Conservation (phyloP, 805 yeast species). For the Saturnispora quitensis region DNA sequence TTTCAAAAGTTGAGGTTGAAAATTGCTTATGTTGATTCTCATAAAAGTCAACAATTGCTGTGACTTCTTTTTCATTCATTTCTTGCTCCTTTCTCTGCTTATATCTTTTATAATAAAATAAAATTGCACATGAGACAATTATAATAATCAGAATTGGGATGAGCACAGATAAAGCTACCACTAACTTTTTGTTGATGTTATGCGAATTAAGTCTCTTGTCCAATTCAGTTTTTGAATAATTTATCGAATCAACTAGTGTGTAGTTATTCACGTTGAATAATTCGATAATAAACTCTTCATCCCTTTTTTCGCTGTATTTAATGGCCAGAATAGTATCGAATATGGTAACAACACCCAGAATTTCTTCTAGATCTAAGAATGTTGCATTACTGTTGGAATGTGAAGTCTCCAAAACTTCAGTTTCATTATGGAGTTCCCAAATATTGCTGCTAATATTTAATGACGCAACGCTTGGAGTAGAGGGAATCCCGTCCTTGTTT, state of each 20-base stretch:
- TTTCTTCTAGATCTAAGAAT: constrained; percentile 20
- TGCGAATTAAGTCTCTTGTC: constrained; percentile 4
- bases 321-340: constrained; percentile 43
- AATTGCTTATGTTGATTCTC: constrained; percentile 17
- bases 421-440: constrained; percentile 37
- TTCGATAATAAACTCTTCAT: constrained; percentile 27
- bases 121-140: constrained; percentile 24
- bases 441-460: constrained; percentile 31
- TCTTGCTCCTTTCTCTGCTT: constrained; percentile 20
- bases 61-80: constrained; percentile 23
- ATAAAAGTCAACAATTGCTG: constrained; percentile 27
- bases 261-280: constrained; percentile 35
- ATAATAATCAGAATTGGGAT: constrained; percentile 34
- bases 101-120: constrained; percentile 24
- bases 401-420: constrained; percentile 18
- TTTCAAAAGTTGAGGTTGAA: constrained; percentile 18
- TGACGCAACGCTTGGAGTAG: constrained; percentile 36
- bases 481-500: constrained; percentile 25
- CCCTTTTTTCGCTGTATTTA: constrained; percentile 12
- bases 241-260: constrained; percentile 25
- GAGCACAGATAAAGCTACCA: constrained; percentile 39
- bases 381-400: constrained; percentile 18
- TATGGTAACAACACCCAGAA: constrained; percentile 43
- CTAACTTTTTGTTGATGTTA: constrained; percentile 20
- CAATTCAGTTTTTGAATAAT: constrained; percentile 21